Base-by-base conservation (phyloP, 441 rosid genomes). In the Rhodomyrtus psidioides region DNA sequence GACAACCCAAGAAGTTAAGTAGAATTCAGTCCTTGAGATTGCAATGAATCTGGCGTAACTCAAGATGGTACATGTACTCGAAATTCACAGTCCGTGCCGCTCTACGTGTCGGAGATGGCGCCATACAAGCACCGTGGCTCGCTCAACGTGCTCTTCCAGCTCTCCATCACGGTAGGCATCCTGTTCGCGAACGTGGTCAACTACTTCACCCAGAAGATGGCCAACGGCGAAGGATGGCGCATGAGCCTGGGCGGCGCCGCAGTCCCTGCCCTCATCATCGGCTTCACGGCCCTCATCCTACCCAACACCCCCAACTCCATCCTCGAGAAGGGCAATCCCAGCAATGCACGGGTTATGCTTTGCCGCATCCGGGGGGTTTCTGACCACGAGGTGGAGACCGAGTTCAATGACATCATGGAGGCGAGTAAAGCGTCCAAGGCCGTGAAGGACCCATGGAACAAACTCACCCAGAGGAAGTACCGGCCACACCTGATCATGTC, bases 301-400 rank as follows among this genome's bases (percentile, higher is more conserved):
- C 76, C 76, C 83, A 82, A 82, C 59, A 82, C 83, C 59, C 83
- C 83, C 39, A 82, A 82, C 56, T 82, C 83, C 58, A 82, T 82
- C 55, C 83, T 82, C 19, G 83, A 82, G 59, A 82, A 82, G 46
- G 83, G 83, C 42, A 82, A 82, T 30, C 55, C 83, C 58, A 34
- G 24, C 44, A 82, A 82, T 39, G 83, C 59, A 0, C 83, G 83
- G 46, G 26, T 34, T 44, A 65, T 65, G 76, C 76, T 65, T 26
- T 44, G 76, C 76, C 76, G 46, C 7, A 10, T 82, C 56, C 59
- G 83, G 24, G 83, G 83, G 44, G 39, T 82, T 23, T 53, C 55
- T 46, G 59, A 82, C 42, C 26, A 9, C 30, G 83, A 82, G 56
- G 56, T 82, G 57, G 83, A 49, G 59, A 46, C 83, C 12, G 83